Conservation (phyloP, 345 rosid genomes). For the Boechera divaricarpa region DNA sequence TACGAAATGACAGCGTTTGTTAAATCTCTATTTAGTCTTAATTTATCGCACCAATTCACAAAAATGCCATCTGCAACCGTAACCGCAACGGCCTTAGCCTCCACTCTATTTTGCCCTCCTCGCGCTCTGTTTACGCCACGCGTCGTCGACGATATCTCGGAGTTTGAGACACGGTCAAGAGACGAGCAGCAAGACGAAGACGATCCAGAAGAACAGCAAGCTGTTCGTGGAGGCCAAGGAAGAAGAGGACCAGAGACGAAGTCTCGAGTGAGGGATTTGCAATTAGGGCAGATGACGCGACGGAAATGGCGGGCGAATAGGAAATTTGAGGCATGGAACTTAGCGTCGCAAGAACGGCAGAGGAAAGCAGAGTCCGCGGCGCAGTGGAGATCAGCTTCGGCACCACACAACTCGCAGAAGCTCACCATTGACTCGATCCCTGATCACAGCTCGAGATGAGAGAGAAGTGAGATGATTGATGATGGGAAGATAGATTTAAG, state of each 20-base stretch:
- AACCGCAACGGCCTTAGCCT: slow-evolving; percentile 19
- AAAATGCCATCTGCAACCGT: slow-evolving; percentile 29
- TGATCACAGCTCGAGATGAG: neutral
- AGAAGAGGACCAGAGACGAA: slow-evolving; percentile 40
- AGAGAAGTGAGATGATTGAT: neutral
- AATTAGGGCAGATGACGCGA: slow-evolving; percentile 41
- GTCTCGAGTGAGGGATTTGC: slow-evolving; percentile 40
- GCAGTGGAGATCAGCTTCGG: slow-evolving; percentile 42
- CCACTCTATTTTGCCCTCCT: neutral
- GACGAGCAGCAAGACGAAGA: slow-evolving; percentile 41
- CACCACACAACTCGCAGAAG: slow-evolving; percentile 38
- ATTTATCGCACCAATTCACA: slow-evolving; percentile 39
- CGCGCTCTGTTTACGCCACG: slow-evolving; percentile 11
- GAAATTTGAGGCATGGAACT: slow-evolving; percentile 44
- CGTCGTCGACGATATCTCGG: slow-evolving; percentile 34
- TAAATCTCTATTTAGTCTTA: slow-evolving; percentile 28
- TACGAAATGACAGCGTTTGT: slow-evolving; percentile 37
- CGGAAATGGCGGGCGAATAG: slow-evolving; percentile 47
- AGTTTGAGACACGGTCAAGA: slow-evolving; percentile 32
- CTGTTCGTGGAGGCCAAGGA: slow-evolving; percentile 25
- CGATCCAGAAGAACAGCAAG: slow-evolving; percentile 13
- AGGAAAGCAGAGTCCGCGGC: slow-evolving; percentile 48
- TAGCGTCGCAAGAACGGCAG: slow-evolving; percentile 40
- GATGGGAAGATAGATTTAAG: slow-evolving; percentile 24
- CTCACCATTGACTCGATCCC: slow-evolving; percentile 13